Percentiles rank a stretch among this genome's conserved stretches.
Evolutionary conservation across 352 stramenopile genomes (phyloP).

Genomic region (Phytophthora fragariaefolia): DNA sequence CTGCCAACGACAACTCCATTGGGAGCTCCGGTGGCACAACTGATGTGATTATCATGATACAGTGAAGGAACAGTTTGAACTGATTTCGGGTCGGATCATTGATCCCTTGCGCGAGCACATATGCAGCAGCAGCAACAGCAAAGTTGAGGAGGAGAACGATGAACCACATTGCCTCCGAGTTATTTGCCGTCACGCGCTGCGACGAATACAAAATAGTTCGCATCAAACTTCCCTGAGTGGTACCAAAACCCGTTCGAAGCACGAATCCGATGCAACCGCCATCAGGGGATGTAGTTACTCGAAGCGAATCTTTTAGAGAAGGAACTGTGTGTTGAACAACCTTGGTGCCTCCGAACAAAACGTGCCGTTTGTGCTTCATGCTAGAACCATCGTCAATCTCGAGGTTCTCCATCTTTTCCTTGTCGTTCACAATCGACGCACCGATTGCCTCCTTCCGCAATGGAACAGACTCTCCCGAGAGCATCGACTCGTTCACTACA

Average conservation of each 20-base stretch:
- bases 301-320: constrained; percentile 39
- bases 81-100: constrained; percentile 92
- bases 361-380: constrained; percentile 87
- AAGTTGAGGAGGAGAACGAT: constrained; percentile 97
- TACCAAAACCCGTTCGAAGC: constrained; percentile 98
- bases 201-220: constrained; percentile 98
- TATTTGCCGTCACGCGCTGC: constrained; percentile 96
- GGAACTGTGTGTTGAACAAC: constrained; percentile 81
- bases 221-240: constrained; percentile 97
- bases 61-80: constrained; percentile 97
- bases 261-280: constrained; percentile 94
- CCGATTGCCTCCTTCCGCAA: constrained; percentile 96
- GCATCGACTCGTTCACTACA: constrained; percentile 98
- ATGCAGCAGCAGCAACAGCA: constrained; percentile 92
- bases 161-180: constrained; percentile 96
- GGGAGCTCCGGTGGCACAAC: constrained; percentile 98
- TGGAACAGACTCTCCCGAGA: constrained; percentile 98
- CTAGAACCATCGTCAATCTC: constrained; percentile 80
- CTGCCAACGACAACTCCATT: constrained; percentile 97
- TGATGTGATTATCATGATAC: constrained; percentile 98
- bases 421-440: constrained; percentile 65
- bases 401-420: constrained; percentile 76
- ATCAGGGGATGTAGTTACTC: constrained; percentile 85
- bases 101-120: constrained; percentile 92
- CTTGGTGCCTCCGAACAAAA: constrained; percentile 93